These are phyloP conservation scores for Escovopsis sp. DNA, from an alignment of 2,329 filamentous ascomycete species.

Conservation along the genomic window DNA sequence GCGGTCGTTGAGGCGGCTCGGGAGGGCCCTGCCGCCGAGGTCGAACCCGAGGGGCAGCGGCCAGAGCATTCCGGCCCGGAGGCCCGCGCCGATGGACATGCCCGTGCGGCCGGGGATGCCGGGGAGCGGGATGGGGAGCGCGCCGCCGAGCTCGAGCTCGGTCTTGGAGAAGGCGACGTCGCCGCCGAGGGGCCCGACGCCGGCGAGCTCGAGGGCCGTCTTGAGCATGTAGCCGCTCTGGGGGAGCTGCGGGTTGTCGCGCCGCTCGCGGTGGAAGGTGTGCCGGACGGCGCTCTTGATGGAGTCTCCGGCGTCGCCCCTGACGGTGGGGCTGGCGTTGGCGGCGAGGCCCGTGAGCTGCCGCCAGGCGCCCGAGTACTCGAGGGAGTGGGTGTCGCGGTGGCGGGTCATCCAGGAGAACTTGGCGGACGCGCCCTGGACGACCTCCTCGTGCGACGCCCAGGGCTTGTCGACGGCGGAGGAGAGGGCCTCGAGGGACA, in stretches of 20 bases:
- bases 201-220: constrained; percentile 69
- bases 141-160: constrained; percentile 70
- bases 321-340: constrained; percentile 66
- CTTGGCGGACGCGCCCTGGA: constrained; percentile 64
- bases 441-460: constrained; percentile 84
- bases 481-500: constrained; percentile 66
- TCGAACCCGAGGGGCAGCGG: constrained; percentile 55
- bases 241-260: constrained; percentile 76
- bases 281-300: constrained; percentile 81
- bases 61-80: constrained; percentile 71
- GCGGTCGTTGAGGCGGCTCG: constrained; percentile 80
- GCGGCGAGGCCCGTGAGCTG: constrained; percentile 69
- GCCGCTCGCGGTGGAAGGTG: constrained; percentile 62
- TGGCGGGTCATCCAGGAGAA: constrained; percentile 55
- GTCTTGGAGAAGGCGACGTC: constrained; percentile 91
- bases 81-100: constrained; percentile 66
- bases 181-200: constrained; percentile 67
- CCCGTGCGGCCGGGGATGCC: constrained; percentile 56
- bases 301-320: constrained; percentile 75
- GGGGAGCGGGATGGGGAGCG: constrained; percentile 58
- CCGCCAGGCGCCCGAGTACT: constrained; percentile 73
- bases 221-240: constrained; percentile 70
- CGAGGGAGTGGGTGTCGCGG: constrained; percentile 60
- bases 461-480: constrained; percentile 81
- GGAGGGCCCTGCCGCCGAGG: constrained; percentile 35